Evolutionary conservation across 129 eudicot genomes (phyloP).

Genomic region (Kitagawia praeruptora): DNA sequence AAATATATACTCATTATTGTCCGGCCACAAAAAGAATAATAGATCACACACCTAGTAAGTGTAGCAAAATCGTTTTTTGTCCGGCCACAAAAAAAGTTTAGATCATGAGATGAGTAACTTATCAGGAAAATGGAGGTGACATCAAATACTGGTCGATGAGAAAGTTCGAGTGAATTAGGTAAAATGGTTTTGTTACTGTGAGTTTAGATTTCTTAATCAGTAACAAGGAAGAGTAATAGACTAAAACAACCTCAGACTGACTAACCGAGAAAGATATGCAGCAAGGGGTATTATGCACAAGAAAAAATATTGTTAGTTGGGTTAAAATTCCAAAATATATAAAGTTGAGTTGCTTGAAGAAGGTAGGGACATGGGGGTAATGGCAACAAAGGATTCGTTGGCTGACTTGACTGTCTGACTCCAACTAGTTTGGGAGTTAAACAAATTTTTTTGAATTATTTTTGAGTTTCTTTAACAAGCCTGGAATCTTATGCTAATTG

Average conservation of each 20-base stretch:
- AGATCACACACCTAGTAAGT: neutral
- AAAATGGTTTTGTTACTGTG: neutral
- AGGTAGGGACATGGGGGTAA: neutral
- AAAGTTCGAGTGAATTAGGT: neutral
- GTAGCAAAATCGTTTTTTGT: neutral
- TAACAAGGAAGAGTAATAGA: neutral
- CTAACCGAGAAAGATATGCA: neutral
- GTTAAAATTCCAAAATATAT: neutral
- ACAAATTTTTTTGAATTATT: neutral
- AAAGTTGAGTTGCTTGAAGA: neutral
- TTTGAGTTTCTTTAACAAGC: neutral
- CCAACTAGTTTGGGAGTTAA: neutral
- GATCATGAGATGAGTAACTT: neutral
- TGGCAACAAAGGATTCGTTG: neutral
- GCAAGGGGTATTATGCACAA: neutral
- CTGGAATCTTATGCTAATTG: constrained; percentile 17
- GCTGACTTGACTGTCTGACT: neutral
- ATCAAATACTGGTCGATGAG: neutral
- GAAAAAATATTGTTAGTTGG: neutral
- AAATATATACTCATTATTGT: too few species aligned
- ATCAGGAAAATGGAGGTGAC: neutral
- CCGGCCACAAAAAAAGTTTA: neutral
- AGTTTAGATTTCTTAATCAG: neutral
- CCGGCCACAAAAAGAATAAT: too few species aligned
- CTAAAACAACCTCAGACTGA: neutral